Evolutionary conservation across 2,329 filamentous ascomycete species (phyloP), one percentile per base, ranked within the genome.

Genomic region (Botrytis paeoniae): DNA sequence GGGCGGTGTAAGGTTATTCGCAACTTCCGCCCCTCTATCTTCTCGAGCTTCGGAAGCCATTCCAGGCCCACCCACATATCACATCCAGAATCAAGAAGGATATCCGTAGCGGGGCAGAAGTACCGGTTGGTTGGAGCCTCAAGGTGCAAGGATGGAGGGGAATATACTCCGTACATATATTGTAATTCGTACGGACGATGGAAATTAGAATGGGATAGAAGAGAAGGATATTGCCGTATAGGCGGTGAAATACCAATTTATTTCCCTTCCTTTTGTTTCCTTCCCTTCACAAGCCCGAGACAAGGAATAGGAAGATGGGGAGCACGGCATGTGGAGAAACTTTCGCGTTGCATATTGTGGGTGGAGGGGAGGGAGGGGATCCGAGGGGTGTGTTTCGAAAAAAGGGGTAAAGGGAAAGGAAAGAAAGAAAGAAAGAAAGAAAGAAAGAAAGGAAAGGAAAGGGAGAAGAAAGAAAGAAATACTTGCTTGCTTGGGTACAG

Each of bases 1-100:
- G 64, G 45, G 45, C 64, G 45, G 63, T 66, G 45, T 54, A 66
- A 54, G 64, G 64, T 39, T 54, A 29, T 51, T 51, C 7, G 16
- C 29, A 6, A 3, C 29, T 29, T 7, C 18, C 10, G 32, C 59
- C 59, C 59, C 32, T 39, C 59, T 29, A 8, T n/a, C 22, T n/a
- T 25, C 60, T 37, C 35, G 25, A 41, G 35, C 37, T n/a, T 25
- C 35, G 48, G 25, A 14, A 16, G 1, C 8, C 1, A 1, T n/a
- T 61, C 12, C 35, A 18, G 8, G 12, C 59, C 35, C 35, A 25
- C 22, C 25, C 6, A 37, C 12, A 25, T 3, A 61, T 29, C n/a
- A 29, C n/a, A 29, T 57, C 14, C 2, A 3, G 32, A 35, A 35
- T 35, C 32, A 2, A 29, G 59, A 61, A 14, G 32, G 1, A 37